Evolutionary conservation across 148 eudicot species (phyloP).

Genomic region (Spergularia bocconei): DNA sequence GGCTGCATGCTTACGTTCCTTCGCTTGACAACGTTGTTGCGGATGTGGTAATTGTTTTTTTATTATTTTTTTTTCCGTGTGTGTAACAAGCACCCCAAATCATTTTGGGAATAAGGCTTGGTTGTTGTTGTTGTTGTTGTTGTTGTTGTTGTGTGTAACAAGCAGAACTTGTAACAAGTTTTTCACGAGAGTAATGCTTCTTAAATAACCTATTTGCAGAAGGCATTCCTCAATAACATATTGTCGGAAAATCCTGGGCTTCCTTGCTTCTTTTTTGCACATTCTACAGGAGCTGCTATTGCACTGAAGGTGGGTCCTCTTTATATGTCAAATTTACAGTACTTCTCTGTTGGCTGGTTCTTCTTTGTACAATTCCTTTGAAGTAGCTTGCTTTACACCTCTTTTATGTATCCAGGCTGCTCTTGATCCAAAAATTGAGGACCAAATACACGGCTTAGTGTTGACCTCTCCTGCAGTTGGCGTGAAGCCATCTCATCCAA

Average conservation of each 20-base stretch:
- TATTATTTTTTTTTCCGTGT: background rate
- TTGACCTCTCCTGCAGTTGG: constrained; percentile 83
- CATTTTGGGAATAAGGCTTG: too few relatives aligned
- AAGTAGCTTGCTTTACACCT: background rate
- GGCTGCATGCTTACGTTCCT: constrained; percentile 83
- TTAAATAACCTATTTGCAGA: constrained; percentile 32
- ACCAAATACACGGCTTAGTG: constrained; percentile 51
- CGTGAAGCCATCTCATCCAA: constrained; percentile 75
- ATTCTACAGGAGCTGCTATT: constrained; percentile 90
- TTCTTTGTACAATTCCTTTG: too few relatives aligned
- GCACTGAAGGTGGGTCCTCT: constrained; percentile 35
- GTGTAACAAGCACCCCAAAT: too few relatives aligned
- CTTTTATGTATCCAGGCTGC: constrained; percentile 47
- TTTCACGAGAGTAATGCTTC: background rate
- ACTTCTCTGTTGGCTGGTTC: too few relatives aligned
- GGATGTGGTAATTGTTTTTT: constrained; percentile 47
- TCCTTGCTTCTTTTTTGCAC: constrained; percentile 84
- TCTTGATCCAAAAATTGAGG: constrained; percentile 58
- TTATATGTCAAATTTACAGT: background rate
- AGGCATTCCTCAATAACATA: constrained; percentile 49
- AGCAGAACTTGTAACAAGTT: background rate
- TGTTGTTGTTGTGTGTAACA: too few relatives aligned
- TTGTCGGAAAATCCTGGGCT: constrained; percentile 60
- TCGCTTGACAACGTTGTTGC: constrained; percentile 74
- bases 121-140: too few relatives aligned